phyloP scores from a whole-genome alignment of 768 basidiomycete species.

The Psilocybe cyanescens region DNA sequence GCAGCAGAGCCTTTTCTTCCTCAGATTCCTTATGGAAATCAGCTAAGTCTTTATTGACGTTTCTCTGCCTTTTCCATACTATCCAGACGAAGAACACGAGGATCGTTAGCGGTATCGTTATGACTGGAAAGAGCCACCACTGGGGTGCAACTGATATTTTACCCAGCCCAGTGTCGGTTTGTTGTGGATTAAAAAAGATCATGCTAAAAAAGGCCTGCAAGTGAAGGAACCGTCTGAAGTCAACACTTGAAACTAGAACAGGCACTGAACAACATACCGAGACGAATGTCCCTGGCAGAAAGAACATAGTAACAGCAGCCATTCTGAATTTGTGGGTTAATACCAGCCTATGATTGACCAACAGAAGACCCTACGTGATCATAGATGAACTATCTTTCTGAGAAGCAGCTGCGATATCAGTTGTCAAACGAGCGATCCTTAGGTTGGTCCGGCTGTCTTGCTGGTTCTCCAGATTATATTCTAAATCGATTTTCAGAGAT shows the following conservation, averaged over 20 bases:
- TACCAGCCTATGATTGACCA: background rate
- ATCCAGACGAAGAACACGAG: slow-evolving; percentile 10
- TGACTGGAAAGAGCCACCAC: slow-evolving; percentile 10
- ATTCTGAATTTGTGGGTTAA: slow-evolving; percentile 2
- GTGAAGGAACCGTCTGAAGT: background rate
- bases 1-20: background rate
- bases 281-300: slow-evolving; percentile 15
- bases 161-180: background rate
- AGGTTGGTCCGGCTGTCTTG: slow-evolving; percentile 11
- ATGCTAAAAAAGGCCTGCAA: slow-evolving; percentile 15
- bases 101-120: slow-evolving; percentile 14
- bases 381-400: slow-evolving; percentile 16
- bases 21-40: background rate
- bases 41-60: background rate
- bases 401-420: slow-evolving; percentile 6
- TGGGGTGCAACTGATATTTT: background rate
- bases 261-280: background rate
- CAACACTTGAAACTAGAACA: background rate
- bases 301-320: slow-evolving; percentile 17
- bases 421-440: slow-evolving; percentile 11
- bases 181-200: slow-evolving; percentile 8
- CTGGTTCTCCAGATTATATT: slow-evolving; percentile 12
- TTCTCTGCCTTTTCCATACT: slow-evolving; percentile 4
- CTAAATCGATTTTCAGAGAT: slow-evolving; percentile 1
- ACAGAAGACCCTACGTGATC: slow-evolving; percentile 10